These are phyloP conservation scores for Macrophomina phaseolina DNA, from an alignment of 2,329 filamentous ascomycete species.

Conservation along the genomic window DNA sequence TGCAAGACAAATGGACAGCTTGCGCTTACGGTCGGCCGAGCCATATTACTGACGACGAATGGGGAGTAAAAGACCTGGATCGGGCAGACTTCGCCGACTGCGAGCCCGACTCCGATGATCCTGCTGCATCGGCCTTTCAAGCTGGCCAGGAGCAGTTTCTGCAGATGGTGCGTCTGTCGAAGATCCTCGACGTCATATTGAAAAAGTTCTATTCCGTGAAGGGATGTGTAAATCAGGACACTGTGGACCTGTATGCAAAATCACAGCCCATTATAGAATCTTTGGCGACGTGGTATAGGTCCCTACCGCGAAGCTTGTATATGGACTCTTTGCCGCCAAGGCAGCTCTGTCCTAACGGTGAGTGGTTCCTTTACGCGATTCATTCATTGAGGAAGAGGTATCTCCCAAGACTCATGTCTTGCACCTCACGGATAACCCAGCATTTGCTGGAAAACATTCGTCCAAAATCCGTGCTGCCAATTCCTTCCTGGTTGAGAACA, in stretches of 20 bases:
- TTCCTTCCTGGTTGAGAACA: too few species aligned
- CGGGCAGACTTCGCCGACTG: constrained; percentile 9
- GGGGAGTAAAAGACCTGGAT: constrained; percentile 36
- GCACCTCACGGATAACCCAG: neutral
- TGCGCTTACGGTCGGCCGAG: constrained; percentile 64
- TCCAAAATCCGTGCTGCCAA: too few species aligned
- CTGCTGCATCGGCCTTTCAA: neutral
- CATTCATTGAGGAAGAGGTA: neutral
- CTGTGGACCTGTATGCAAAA: constrained; percentile 13
- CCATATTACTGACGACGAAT: constrained; percentile 58
- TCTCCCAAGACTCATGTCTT: neutral
- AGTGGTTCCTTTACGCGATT: constrained; percentile 1
- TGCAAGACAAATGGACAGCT: constrained; percentile 69
- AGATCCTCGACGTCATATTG: constrained; percentile 16
- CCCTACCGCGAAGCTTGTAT: constrained; percentile 4
- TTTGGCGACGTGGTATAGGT: constrained; percentile 7
- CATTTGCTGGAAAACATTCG: neutral
- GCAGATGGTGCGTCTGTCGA: constrained; percentile 18
- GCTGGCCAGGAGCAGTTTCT: constrained; percentile 19
- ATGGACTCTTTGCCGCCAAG: constrained; percentile 15
- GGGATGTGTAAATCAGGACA: constrained; percentile 17
- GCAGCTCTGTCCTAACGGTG: constrained; percentile 20
- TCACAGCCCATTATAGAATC: constrained; percentile 18
- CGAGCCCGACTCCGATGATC: constrained; percentile 17
- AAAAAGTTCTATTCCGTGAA: constrained; percentile 22